Evolutionary conservation across 2,329 filamentous ascomycete genomes (phyloP), one percentile per base, ranked within the genome.

Genomic region (Cordyceps pruinosa): DNA sequence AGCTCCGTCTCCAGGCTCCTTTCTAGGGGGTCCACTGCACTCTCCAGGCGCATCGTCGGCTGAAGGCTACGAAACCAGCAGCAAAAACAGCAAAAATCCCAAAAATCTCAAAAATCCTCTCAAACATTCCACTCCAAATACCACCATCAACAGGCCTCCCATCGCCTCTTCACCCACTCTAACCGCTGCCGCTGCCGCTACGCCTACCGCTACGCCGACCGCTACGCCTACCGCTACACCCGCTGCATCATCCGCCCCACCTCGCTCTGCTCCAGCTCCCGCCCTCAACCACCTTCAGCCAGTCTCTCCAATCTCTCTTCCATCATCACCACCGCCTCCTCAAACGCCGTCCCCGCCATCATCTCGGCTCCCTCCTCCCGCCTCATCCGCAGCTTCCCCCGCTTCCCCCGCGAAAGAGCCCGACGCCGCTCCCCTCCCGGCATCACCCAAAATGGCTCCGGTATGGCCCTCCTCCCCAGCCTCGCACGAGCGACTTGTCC

Each of bases 361-460:
- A 57, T 58, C 60, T 35, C 37, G 57, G 57, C 51, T 60, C 37
- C 56, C 61, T 56, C 58, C 61, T 58, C 61, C 64, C 61, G 60
- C 65, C 55, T 63, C 66, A 56, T 66, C 71, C 60, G 62, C 68
- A 55, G 60, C 61, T 61, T 60, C 66, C 60, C 63, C 65, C 57
- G 58, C 66, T 56, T 63, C 62, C 41, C 42, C 61, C 42, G 62
- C 64, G 52, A 63, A 63, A 61, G 63, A 65, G 56, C 62, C 62
- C 49, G 63, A 65, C 61, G 57, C 64, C 61, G 61, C 64, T 58
- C 62, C 66, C 52, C 61, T 62, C 61, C 59, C 65, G 60, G 61
- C 65, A 63, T 66, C 71, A 66, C 66, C 69, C 73, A 79, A 73
- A 65, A 83, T 83, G 80, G 75, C 79, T 73, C 74, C 79, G 66